phyloP scores from a whole-genome alignment of 305 asterid genomes.

The Lippia alba region DNA sequence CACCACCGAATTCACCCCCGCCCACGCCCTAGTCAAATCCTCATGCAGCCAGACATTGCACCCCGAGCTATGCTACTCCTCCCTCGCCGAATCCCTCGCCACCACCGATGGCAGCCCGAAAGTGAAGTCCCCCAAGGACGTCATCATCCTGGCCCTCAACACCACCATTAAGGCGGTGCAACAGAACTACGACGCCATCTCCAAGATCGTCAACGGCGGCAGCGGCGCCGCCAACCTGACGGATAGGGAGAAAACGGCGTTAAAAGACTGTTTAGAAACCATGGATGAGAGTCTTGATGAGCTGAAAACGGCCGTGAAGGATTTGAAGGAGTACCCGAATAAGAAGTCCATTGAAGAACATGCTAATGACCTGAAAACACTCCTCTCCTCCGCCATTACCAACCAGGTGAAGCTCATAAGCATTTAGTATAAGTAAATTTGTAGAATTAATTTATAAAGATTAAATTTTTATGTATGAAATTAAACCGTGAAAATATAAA shows the following conservation, averaged over 20 bases:
- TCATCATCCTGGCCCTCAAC: constrained; percentile 57
- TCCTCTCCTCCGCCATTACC: constrained; percentile 81
- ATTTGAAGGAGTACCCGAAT: constrained; percentile 58
- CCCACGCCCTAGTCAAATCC: constrained; percentile 57
- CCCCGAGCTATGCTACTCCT: constrained; percentile 79
- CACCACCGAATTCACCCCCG: constrained; percentile 41
- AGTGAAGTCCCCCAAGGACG: constrained; percentile 54
- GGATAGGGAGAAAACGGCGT: constrained; percentile 61
- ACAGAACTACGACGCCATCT: constrained; percentile 47
- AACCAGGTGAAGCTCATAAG: constrained; percentile 51
- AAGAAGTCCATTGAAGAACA: constrained; percentile 62
- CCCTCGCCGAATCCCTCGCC: constrained; percentile 50
- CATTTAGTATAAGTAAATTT: too few species aligned
- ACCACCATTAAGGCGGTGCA: constrained; percentile 48
- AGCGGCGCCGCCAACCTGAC: constrained; percentile 37
- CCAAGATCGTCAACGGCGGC: constrained; percentile 45
- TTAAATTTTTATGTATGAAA: too few species aligned
- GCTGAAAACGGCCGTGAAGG: constrained; percentile 55
- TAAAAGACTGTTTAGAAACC: constrained; percentile 73
- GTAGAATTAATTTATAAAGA: too few species aligned
- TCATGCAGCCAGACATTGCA: constrained; percentile 76
- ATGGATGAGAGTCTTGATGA: constrained; percentile 74
- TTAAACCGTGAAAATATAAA: too few species aligned
- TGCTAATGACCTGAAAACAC: constrained; percentile 86
- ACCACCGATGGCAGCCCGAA: constrained; percentile 28